phyloP scores from a whole-genome alignment of 2,329 filamentous ascomycete genomes.

The Volutella citrinella region DNA sequence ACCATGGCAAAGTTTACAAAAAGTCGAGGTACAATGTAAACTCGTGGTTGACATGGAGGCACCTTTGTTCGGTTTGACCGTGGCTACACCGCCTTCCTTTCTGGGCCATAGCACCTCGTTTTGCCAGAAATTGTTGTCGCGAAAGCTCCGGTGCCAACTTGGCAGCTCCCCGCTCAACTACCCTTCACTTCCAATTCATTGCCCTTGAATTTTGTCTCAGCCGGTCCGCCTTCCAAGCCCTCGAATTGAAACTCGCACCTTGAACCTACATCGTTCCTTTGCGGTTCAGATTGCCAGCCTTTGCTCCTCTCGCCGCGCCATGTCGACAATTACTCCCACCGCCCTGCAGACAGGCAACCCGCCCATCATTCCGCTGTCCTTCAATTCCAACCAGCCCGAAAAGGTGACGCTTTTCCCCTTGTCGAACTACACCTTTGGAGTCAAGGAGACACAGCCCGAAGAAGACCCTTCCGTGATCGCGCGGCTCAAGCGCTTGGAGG shows the following conservation, averaged over 20 bases:
- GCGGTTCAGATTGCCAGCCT: too few relatives aligned
- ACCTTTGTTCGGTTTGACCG: too few relatives aligned
- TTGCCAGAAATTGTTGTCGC: constrained; percentile 11
- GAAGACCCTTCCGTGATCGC: constrained; percentile 95
- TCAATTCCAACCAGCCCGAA: constrained; percentile 84
- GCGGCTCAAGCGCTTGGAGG: constrained; percentile 88
- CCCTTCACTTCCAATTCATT: constrained; percentile 1
- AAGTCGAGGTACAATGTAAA: too few relatives aligned
- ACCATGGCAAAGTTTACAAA: too few relatives aligned
- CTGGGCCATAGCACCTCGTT: constrained; percentile 1
- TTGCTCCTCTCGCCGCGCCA: too few relatives aligned
- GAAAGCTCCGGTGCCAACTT: constrained; percentile 3
- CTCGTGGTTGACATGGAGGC: too few relatives aligned
- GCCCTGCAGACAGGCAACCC: constrained; percentile 75
- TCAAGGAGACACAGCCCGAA: constrained; percentile 96
- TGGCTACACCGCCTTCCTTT: constrained; percentile 14
- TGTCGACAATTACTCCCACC: constrained; percentile 81
- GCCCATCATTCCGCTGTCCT: constrained; percentile 75
- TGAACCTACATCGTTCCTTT: too few relatives aligned
- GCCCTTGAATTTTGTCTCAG: background rate
- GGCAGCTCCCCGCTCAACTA: constrained; percentile 1
- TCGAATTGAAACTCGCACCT: too few relatives aligned
- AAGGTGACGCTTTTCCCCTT: constrained; percentile 91
- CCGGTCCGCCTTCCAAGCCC: too few relatives aligned
- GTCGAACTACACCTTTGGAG: constrained; percentile 98